Conservation (phyloP, 805 yeast species). For the Nakazawaea anatomiae region DNA sequence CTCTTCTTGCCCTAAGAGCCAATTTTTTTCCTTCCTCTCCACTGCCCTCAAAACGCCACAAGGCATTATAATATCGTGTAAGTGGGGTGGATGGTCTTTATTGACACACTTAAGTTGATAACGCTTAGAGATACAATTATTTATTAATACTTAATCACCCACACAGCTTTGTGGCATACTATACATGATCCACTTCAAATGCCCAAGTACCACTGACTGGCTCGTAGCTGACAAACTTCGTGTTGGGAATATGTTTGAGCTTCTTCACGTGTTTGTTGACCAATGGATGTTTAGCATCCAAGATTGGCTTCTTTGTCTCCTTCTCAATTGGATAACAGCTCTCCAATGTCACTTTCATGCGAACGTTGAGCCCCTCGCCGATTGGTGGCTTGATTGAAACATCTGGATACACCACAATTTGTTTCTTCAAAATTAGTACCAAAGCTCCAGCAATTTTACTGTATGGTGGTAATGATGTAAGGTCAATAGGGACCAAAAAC, state of each 20-base stretch:
- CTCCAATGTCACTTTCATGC: conserved; percentile 66
- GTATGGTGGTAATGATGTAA: conserved; percentile 57
- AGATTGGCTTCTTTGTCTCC: conserved; percentile 65
- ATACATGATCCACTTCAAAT: conserved; percentile 42
- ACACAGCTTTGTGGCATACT: neutral
- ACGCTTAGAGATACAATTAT: too few relatives aligned
- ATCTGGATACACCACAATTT: conserved; percentile 71
- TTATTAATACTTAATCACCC: too few relatives aligned
- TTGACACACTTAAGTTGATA: too few relatives aligned
- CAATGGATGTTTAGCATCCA: conserved; percentile 70
- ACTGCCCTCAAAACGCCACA: neutral
- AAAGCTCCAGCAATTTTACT: conserved; percentile 62
- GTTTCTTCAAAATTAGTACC: conserved; percentile 52
- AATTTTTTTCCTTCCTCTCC: too few relatives aligned
- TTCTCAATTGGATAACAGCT: conserved; percentile 77
- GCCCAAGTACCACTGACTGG: conserved; percentile 69
- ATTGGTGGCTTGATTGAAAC: conserved; percentile 47
- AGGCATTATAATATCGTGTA: neutral
- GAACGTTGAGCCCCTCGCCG: conserved; percentile 83
- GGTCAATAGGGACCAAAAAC: conserved; percentile 78
- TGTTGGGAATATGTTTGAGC: conserved; percentile 52
- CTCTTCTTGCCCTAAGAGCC: too few relatives aligned
- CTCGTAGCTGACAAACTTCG: conserved; percentile 72
- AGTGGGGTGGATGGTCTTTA: too few relatives aligned
- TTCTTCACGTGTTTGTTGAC: conserved; percentile 64